A percentile compares a stretch with the other conserved stretches of the same genome.
These are phyloP conservation scores for Entomortierella chlamydospora DNA, from an alignment of 192 early-diverging fungal species.

Conservation along the genomic window DNA sequence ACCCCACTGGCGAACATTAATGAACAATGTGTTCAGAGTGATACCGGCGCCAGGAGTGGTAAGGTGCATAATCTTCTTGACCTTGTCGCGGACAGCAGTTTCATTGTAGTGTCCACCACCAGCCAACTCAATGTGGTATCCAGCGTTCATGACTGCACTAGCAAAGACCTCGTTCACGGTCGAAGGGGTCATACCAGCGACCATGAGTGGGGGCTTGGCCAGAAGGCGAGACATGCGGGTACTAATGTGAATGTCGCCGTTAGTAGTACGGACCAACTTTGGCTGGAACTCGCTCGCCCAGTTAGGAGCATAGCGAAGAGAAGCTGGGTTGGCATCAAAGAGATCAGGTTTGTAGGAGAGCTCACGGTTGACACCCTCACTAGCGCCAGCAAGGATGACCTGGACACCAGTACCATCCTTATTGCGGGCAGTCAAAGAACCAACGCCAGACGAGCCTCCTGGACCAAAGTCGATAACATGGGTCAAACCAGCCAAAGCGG, in stretches of 20 bases:
- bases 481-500: conserved; percentile 69
- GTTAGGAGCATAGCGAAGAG: conserved; percentile 84
- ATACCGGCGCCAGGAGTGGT: conserved; percentile 87
- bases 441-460: conserved; percentile 86
- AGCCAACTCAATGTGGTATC: conserved; percentile 91
- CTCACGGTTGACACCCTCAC: conserved; percentile 71
- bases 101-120: conserved; percentile 92
- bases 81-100: conserved; percentile 70
- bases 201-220: conserved; percentile 92
- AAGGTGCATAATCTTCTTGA: conserved; percentile 77
- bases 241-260: conserved; percentile 84
- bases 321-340: conserved; percentile 80
- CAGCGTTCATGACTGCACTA: conserved; percentile 87
- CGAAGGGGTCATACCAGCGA: conserved; percentile 94
- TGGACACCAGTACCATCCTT: conserved; percentile 86
- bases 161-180: conserved; percentile 85
- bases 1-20: conserved; percentile 92
- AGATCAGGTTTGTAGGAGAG: conserved; percentile 80
- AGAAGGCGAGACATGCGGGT: conserved; percentile 87
- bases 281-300: conserved; percentile 91
- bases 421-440: conserved; percentile 84
- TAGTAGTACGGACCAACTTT: conserved; percentile 77
- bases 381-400: conserved; percentile 74
- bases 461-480: conserved; percentile 97
- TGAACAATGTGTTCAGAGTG: conserved; percentile 91